Evolutionary conservation across 805 yeast genomes (phyloP).

Genomic region (Metschnikowia anglica): DNA sequence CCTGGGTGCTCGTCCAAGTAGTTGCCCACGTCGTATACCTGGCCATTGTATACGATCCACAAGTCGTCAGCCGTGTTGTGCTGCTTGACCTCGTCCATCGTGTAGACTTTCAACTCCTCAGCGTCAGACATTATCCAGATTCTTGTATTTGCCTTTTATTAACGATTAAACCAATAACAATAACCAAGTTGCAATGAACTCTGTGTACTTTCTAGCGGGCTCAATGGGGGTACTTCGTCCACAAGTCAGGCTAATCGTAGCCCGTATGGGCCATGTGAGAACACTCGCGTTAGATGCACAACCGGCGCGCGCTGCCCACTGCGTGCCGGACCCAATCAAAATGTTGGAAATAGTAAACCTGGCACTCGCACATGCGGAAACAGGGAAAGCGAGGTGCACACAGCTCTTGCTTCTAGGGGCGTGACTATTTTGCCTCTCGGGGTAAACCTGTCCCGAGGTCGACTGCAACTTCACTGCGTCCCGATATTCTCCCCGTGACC

Average conservation of each 20-base stretch:
- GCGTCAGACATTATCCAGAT: constrained; percentile 20
- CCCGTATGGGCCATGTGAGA: constrained; percentile 4
- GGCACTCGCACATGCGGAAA: background rate
- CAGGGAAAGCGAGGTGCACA: background rate
- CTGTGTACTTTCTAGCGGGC: no score
- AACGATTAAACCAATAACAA: no score
- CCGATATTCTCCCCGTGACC: background rate
- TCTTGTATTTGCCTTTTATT: no score
- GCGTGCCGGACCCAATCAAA: constrained; percentile 21
- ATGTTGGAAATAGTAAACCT: constrained; percentile 11
- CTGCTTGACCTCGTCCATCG: constrained; percentile 50
- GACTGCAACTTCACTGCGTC: no score
- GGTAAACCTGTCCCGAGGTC: background rate
- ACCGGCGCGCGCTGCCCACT: background rate
- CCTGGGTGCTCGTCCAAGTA: constrained; percentile 65
- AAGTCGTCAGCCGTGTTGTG: constrained; percentile 42
- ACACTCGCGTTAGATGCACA: background rate
- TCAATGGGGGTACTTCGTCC: background rate
- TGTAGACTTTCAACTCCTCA: constrained; percentile 43
- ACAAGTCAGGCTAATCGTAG: background rate
- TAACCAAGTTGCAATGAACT: no score
- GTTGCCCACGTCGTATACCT: constrained; percentile 40
- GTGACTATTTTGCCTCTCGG: background rate
- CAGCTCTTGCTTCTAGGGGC: background rate
- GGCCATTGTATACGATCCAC: constrained; percentile 47